These are phyloP conservation scores for Dothistroma septosporum DNA, from an alignment of 2,329 filamentous ascomycete genomes.

Conservation along the genomic window DNA sequence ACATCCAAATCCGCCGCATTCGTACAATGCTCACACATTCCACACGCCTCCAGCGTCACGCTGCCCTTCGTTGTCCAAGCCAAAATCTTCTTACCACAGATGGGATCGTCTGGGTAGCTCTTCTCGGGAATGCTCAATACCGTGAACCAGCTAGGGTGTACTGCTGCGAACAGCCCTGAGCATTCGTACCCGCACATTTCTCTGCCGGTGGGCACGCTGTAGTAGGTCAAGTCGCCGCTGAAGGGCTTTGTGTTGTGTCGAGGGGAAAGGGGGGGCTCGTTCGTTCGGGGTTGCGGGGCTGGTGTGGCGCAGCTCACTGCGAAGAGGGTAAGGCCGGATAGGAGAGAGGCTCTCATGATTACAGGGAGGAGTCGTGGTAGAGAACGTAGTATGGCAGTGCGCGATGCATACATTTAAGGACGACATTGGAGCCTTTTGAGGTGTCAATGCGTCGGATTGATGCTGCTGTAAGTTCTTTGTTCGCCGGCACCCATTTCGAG, in stretches of 20 bases:
- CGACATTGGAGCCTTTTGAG: neutral
- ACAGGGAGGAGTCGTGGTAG: neutral
- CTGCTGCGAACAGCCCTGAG: neutral
- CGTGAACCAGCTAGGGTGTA: neutral
- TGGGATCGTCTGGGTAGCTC: neutral
- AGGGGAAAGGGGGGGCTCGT: neutral
- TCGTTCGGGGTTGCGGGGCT: neutral
- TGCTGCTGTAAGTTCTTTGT: neutral
- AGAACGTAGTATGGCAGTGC: neutral
- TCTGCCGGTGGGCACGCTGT: neutral
- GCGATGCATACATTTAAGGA: neutral
- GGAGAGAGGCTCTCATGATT: neutral
- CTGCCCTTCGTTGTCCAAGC: conserved; percentile 1
- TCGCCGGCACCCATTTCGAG: neutral
- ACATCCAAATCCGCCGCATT: neutral
- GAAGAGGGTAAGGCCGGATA: neutral
- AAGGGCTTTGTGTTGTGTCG: neutral
- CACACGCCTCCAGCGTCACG: neutral
- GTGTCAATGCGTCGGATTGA: neutral
- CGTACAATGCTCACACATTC: neutral
- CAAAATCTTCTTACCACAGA: neutral
- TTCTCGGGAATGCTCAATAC: neutral
- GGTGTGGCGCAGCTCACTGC: neutral
- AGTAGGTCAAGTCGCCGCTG: neutral
- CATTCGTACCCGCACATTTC: conserved; percentile 1